phyloP scores from a whole-genome alignment of 2,329 filamentous ascomycete genomes.

The Monascus ruber region DNA sequence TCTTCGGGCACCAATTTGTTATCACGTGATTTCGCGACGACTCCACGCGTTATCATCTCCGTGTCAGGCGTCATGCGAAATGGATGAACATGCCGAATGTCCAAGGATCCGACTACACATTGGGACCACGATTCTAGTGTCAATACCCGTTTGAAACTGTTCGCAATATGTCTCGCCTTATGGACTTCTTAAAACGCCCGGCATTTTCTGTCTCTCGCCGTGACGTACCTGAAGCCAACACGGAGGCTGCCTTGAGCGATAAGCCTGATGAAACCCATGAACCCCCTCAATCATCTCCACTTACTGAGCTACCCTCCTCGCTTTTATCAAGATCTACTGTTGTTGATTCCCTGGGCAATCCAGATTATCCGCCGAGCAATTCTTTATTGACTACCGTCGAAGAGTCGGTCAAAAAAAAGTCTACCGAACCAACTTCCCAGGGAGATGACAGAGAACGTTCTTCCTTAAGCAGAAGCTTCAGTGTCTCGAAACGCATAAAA shows the following conservation, averaged over 20 bases:
- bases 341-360: slow-evolving; percentile 6
- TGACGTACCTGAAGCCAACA: slow-evolving; percentile 4
- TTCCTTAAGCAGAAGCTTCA: slow-evolving; percentile 12
- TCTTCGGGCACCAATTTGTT: too few species aligned
- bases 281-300: slow-evolving; percentile 15
- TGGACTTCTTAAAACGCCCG: slow-evolving; percentile 38
- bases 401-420: slow-evolving; percentile 2
- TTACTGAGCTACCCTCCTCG: slow-evolving; percentile 15
- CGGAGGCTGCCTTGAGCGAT: neutral
- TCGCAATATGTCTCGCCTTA: slow-evolving; percentile 21
- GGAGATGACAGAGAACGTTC: slow-evolving; percentile 9
- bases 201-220: slow-evolving; percentile 6
- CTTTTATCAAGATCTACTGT: slow-evolving; percentile 7
- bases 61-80: slow-evolving; percentile 1
- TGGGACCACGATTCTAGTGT: neutral
- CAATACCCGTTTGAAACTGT: neutral
- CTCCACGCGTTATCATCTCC: slow-evolving; percentile 3
- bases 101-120: too few species aligned
- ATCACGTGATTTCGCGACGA: slow-evolving; percentile 12
- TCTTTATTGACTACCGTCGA: slow-evolving; percentile 7
- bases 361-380: slow-evolving; percentile 8
- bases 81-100: neutral
- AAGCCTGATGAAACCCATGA: slow-evolving; percentile 8
- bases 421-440: slow-evolving; percentile 9
- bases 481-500: slow-evolving; percentile 41